Evolutionary conservation across 192 early-diverging fungal species (phyloP).

Genomic region (Geranomyces variabilis): DNA sequence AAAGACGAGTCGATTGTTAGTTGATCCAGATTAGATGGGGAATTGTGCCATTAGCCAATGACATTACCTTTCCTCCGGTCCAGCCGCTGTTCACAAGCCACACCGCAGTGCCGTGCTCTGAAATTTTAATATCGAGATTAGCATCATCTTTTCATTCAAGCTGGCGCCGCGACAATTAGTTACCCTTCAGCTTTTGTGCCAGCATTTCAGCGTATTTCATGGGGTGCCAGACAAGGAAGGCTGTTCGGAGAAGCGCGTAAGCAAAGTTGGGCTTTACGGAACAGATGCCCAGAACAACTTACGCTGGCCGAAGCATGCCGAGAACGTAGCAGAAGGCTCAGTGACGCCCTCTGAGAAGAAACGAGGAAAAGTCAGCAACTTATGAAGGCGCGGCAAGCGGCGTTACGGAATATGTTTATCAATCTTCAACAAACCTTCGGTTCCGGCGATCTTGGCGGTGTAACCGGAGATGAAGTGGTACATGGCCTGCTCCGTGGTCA

Average conservation of each 20-base stretch:
- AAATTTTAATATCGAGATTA: neutral
- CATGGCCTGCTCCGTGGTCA: conserved; percentile 82
- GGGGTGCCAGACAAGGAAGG: conserved; percentile 90
- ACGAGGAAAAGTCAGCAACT: no score
- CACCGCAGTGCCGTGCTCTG: conserved; percentile 69
- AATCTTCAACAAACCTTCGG: conserved; percentile 53
- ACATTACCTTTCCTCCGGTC: conserved; percentile 73
- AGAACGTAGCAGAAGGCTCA: conserved; percentile 82
- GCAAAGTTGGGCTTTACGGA: neutral
- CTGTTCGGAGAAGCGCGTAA: conserved; percentile 31
- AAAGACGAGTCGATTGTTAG: neutral
- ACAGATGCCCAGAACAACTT: neutral
- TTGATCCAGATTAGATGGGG: no score
- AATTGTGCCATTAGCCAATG: no score
- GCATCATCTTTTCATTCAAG: no score
- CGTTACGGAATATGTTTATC: neutral
- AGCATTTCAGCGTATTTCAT: conserved; percentile 88
- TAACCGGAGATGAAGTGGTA: conserved; percentile 89
- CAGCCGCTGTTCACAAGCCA: conserved; percentile 93
- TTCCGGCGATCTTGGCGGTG: conserved; percentile 90
- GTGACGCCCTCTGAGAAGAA: conserved; percentile 58
- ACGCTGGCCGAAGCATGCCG: conserved; percentile 81
- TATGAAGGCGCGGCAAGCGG: no score
- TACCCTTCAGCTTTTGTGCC: conserved; percentile 75
- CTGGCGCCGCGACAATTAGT: neutral